Evolutionary conservation across 495 filamentous ascomycete species (phyloP), one percentile per base, ranked within the genome.

Genomic region (Annulohypoxylon stygium): DNA sequence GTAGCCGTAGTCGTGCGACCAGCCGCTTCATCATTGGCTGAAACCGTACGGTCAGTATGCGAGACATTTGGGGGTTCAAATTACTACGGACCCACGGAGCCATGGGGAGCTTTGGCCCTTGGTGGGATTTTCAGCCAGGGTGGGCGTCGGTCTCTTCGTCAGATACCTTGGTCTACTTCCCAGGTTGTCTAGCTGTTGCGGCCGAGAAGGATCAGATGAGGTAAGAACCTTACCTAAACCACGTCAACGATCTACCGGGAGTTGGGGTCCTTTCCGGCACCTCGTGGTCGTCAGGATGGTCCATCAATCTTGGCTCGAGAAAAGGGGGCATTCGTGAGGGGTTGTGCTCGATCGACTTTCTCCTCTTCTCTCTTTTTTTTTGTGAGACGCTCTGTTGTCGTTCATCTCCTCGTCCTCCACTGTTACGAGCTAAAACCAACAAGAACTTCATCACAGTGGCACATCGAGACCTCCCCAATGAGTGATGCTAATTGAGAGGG

Each of bases 21-120:
- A 47, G 63, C 73, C 73, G 69, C 65, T 71, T 69, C 47, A 71
- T 54, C 68, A 75, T 75, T 75, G 68, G 69, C 59, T 75, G 63
- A 71, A 75, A 69, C 68, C 68, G 60, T 50, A 64, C 39, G 68
- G 68, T 39, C 63, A 69, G 59, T 65, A 71, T 68, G 68, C 58
- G 63, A 71, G 69, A 75, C 68, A 71, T 71, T 75, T 71, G 68
- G 64, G 68, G 64, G 67, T 67, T 58, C 57, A 65, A 61, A 54
- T 67, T 67, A 45, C 36, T 36, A 68, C 58, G 41, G 58, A 55
- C 45, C 8, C 36, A 39, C 11, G 36, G 36, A 39, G 36, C 8
- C 9, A 39, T 39, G 36, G 9, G 11, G 36, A 39, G 14, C 39
- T 55, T 25, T 11, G n/a, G 36, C 51, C 61, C 4, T 61, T 26